Evolutionary conservation across 306 rosid species (phyloP).

Genomic region (Pyrus pyrifolia): DNA sequence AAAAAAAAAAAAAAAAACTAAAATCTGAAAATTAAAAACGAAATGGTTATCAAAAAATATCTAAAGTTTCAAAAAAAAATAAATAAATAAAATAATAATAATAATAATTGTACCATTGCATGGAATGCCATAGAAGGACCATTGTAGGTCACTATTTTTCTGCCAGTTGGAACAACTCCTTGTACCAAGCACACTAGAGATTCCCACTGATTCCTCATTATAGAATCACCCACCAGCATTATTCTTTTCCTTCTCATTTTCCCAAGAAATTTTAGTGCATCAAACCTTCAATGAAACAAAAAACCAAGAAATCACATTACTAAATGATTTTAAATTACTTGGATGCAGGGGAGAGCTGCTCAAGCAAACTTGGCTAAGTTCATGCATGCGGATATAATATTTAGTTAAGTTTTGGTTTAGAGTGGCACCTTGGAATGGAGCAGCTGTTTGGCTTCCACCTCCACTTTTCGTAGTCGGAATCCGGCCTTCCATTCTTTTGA

Average conservation of each 20-base stretch:
- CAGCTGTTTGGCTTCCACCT: conserved; percentile 78
- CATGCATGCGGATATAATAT: neutral
- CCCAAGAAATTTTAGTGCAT: conserved; percentile 77
- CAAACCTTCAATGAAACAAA: conserved; percentile 49
- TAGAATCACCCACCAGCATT: conserved; percentile 95
- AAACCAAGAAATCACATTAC: neutral
- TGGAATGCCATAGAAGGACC: conserved; percentile 93
- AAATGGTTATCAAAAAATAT: too few species aligned
- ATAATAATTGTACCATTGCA: conserved; percentile 49
- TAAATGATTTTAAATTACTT: neutral
- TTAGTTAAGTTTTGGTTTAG: neutral
- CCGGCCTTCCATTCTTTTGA: conserved; percentile 88
- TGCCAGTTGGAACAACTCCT: conserved; percentile 75
- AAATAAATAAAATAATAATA: neutral
- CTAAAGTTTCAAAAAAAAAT: neutral
- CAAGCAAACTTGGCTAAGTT: neutral
- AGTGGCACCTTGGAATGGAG: conserved; percentile 63
- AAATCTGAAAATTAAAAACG: too few species aligned
- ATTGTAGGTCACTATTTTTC: conserved; percentile 59
- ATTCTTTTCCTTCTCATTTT: conserved; percentile 83
- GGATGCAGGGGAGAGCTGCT: neutral
- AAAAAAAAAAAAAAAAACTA: too few species aligned
- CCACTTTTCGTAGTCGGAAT: conserved; percentile 94
- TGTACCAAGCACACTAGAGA: conserved; percentile 89
- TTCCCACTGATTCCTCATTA: conserved; percentile 98